phyloP scores from a whole-genome alignment of 208 protist species.

The Acanthamoeba lenticulata region DNA sequence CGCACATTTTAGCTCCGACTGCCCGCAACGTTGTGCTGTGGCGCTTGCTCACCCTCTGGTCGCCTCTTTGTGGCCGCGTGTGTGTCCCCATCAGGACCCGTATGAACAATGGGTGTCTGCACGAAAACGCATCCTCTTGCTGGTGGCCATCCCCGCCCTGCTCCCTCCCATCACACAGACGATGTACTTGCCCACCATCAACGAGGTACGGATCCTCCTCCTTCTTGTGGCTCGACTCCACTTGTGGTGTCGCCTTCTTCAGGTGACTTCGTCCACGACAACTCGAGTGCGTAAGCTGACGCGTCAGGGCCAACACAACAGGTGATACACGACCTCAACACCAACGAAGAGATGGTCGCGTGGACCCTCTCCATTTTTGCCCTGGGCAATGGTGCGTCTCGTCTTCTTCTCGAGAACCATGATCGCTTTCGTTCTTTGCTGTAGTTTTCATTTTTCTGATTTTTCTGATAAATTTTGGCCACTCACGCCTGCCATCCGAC shows the following conservation, averaged over 20 bases:
- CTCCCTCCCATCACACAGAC: constrained; percentile 29
- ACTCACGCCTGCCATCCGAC: no score
- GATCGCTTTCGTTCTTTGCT: neutral
- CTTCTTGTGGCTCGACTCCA: no score
- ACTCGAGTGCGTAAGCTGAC: neutral
- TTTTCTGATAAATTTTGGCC: no score
- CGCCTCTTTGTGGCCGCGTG: neutral
- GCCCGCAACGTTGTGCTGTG: neutral
- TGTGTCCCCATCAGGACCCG: neutral
- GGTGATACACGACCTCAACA: constrained; percentile 36
- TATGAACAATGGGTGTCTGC: neutral
- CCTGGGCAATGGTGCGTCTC: neutral
- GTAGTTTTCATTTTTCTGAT: no score
- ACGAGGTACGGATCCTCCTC: neutral
- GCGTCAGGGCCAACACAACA: neutral
- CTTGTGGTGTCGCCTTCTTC: no score
- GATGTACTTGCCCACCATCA: constrained; percentile 50
- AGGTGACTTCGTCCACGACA: neutral
- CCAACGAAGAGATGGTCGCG: constrained; percentile 45
- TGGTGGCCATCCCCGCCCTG: neutral
- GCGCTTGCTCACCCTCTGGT: neutral
- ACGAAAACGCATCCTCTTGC: neutral
- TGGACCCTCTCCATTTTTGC: constrained; percentile 43
- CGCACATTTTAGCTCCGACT: neutral
- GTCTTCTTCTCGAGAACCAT: no score